Conservation (phyloP, 2,329 filamentous ascomycete species). For the Penicillium sp. region DNA sequence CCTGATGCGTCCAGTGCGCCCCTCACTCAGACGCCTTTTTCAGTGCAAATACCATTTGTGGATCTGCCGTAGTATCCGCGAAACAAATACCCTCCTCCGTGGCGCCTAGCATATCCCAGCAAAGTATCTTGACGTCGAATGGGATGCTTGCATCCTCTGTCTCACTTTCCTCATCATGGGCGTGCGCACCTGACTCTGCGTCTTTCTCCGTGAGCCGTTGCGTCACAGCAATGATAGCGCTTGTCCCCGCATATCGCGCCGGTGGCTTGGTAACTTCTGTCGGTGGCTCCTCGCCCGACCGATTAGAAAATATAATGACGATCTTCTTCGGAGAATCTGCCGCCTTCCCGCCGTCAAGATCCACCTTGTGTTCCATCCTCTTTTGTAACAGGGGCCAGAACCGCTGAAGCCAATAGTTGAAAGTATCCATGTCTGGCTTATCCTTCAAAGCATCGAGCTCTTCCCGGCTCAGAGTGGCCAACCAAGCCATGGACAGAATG, state of each 20-base stretch:
- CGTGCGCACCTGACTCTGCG: constrained; percentile 4
- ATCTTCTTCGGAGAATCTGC: constrained; percentile 33
- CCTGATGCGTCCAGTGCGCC: constrained; percentile 3
- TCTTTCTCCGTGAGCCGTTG: constrained; percentile 22
- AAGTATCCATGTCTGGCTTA: constrained; percentile 57
- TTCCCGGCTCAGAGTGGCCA: constrained; percentile 51
- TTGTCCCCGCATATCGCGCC: constrained; percentile 50
- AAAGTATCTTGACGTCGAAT: constrained; percentile 41
- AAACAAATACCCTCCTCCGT: constrained; percentile 47
- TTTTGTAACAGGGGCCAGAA: constrained; percentile 52
- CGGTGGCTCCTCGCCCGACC: constrained; percentile 43
- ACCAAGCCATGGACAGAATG: constrained; percentile 63
- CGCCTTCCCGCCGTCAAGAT: constrained; percentile 25
- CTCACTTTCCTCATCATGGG: constrained; percentile 11
- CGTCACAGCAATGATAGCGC: constrained; percentile 43
- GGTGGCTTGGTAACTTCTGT: constrained; percentile 36
- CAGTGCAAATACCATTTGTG: constrained; percentile 41
- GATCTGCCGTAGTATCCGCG: constrained; percentile 45
- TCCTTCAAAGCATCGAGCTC: constrained; percentile 46
- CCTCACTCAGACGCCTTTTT: constrained; percentile 16
- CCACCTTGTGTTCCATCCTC: constrained; percentile 27
- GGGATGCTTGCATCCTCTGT: constrained; percentile 14
- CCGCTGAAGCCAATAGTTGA: constrained; percentile 62
- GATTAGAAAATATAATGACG: constrained; percentile 49
- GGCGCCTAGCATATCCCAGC: constrained; percentile 48